phyloP scores from a whole-genome alignment of 805 yeast species.

The Grigorovia yakushimaensis region DNA sequence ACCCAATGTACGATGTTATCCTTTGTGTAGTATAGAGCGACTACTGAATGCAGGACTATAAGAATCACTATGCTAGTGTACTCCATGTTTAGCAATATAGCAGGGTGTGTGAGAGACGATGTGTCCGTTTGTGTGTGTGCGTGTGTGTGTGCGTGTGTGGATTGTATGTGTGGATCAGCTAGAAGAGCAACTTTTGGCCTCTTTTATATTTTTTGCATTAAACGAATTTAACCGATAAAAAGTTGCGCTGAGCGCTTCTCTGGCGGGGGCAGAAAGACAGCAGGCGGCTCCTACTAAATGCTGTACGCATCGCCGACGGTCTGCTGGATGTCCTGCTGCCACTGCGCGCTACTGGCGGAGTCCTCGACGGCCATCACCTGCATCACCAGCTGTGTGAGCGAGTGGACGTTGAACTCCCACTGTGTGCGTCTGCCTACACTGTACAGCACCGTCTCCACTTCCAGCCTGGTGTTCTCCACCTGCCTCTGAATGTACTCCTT shows the following conservation, averaged over 20 bases:
- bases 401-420: constrained; percentile 17
- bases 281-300: too few species aligned
- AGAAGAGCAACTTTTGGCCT: too few species aligned
- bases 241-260: background rate
- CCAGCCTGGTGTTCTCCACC: constrained; percentile 19
- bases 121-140: too few species aligned
- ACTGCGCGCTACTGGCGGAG: constrained; percentile 8
- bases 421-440: constrained; percentile 23
- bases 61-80: constrained; percentile 62
- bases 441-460: constrained; percentile 15
- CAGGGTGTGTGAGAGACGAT: too few species aligned
- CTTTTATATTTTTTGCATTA: background rate
- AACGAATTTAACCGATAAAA: background rate
- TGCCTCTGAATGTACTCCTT: constrained; percentile 17
- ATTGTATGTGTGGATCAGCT: too few species aligned
- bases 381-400: constrained; percentile 14
- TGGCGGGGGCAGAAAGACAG: too few species aligned
- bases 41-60: constrained; percentile 23
- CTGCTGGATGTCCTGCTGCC: constrained; percentile 14
- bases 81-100: constrained; percentile 41
- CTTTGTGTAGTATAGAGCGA: constrained; percentile 3
- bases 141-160: too few species aligned
- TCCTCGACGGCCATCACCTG: constrained; percentile 13
- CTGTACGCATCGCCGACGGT: constrained; percentile 22
- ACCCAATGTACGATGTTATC: constrained; percentile 2